Percentiles rank a stretch among this genome's conserved stretches.
Conservation (phyloP, 2,329 filamentous ascomycete species). For the Hypomyces rosellus region DNA sequence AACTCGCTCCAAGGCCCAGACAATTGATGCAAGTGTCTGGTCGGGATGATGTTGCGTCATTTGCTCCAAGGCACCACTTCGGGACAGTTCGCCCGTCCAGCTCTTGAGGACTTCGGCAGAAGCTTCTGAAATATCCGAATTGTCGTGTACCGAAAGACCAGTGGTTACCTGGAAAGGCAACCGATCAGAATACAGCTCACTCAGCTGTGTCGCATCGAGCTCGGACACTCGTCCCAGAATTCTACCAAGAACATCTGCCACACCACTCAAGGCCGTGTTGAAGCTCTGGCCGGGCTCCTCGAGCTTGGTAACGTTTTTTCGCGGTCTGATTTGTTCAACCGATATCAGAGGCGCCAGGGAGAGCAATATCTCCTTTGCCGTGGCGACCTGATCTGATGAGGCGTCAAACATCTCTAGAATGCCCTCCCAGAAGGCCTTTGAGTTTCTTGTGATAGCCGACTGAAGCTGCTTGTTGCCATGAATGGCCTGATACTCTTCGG, state of each 20-base stretch:
- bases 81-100: constrained; percentile 60
- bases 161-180: constrained; percentile 68
- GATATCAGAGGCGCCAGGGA: constrained; percentile 65
- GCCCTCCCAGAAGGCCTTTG: constrained; percentile 37
- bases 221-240: constrained; percentile 75
- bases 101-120: constrained; percentile 78
- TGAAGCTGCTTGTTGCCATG: constrained; percentile 55
- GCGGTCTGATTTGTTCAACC: constrained; percentile 64
- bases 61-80: constrained; percentile 33
- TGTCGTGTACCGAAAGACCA: constrained; percentile 73
- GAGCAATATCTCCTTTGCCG: constrained; percentile 69
- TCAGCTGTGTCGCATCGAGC: constrained; percentile 63
- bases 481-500: constrained; percentile 50
- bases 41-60: constrained; percentile 35
- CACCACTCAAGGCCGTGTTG: constrained; percentile 61
- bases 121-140: constrained; percentile 71
- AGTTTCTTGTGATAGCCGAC: constrained; percentile 62
- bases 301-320: constrained; percentile 39
- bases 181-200: constrained; percentile 60
- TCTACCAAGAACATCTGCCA: constrained; percentile 56
- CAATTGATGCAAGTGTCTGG: constrained; percentile 38
- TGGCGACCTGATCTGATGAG: constrained; percentile 61
- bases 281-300: constrained; percentile 52
- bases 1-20: constrained; percentile 32
- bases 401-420: constrained; percentile 67